Conservation (phyloP, 352 stramenopile species). For the Globisporangium middletonii region DNA sequence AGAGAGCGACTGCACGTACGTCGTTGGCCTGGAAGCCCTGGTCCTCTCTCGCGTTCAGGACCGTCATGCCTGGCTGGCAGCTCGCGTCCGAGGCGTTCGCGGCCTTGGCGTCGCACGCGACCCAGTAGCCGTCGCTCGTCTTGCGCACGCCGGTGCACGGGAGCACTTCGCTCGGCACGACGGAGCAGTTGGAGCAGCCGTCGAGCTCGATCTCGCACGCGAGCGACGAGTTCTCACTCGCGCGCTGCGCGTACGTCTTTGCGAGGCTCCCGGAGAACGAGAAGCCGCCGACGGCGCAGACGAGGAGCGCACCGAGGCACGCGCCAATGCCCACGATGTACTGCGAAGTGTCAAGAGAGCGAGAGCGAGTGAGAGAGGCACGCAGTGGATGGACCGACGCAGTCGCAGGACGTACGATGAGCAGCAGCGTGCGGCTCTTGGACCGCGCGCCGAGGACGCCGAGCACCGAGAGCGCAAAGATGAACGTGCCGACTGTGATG, state of each 20-base stretch:
- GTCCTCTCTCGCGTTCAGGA: constrained; percentile 41
- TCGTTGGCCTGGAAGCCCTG: constrained; percentile 59
- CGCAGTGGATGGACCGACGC: not conserved
- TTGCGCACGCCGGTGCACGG: constrained; percentile 39
- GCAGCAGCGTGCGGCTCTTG: constrained; percentile 71
- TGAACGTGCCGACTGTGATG: constrained; percentile 58
- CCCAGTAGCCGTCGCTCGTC: constrained; percentile 29
- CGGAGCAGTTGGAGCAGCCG: constrained; percentile 77
- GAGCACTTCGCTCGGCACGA: constrained; percentile 17
- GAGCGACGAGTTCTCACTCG: constrained; percentile 28
- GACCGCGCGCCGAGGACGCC: constrained; percentile 59
- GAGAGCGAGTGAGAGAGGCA: not conserved
- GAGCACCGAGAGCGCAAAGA: constrained; percentile 58
- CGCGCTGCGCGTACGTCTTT: constrained; percentile 39
- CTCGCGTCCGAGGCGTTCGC: constrained; percentile 8
- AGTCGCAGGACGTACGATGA: constrained; percentile 46
- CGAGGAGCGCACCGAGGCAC: constrained; percentile 54
- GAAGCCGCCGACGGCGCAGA: constrained; percentile 62
- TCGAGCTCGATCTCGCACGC: constrained; percentile 62
- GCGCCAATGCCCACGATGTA: constrained; percentile 64
- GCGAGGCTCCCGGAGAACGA: constrained; percentile 55
- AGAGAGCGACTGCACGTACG: constrained; percentile 22
- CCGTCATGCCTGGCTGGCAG: constrained; percentile 49
- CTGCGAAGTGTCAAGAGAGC: constrained; percentile 17
- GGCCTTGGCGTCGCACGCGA: constrained; percentile 26